A percentile compares a stretch with the other conserved stretches of the same genome.
phyloP scores from a whole-genome alignment of 192 early-diverging fungal genomes.

The Coemansia sp. region DNA sequence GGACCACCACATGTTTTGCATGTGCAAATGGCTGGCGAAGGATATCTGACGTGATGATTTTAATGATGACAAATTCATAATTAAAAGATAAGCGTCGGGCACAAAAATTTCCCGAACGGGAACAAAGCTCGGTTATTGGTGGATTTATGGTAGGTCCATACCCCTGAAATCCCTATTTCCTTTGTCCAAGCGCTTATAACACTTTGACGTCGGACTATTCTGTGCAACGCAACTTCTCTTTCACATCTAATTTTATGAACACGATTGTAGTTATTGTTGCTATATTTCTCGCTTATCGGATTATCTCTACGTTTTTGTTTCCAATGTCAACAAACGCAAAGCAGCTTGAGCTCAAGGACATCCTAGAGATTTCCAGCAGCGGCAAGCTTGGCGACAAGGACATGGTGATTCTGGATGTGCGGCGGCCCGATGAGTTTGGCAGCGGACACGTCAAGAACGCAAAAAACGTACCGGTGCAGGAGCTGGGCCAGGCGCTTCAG shows the following conservation, averaged over 20 bases:
- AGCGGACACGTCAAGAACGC: conserved; percentile 24
- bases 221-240: background rate
- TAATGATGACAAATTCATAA: no score
- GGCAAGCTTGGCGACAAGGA: conserved; percentile 9
- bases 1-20: no score
- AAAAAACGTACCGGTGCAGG: conserved; percentile 24
- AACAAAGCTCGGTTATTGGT: no score
- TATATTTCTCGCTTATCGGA: conserved; percentile 11
- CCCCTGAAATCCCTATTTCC: no score
- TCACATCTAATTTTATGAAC: conserved; percentile 6
- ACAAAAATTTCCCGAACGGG: no score
- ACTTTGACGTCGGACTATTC: no score
- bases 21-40: no score
- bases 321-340: conserved; percentile 24
- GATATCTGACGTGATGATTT: no score
- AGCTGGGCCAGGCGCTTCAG: conserved; percentile 18
- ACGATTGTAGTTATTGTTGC: conserved; percentile 12
- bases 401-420: conserved; percentile 32
- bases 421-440: conserved; percentile 16
- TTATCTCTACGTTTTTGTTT: conserved; percentile 9
- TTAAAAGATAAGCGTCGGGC: no score
- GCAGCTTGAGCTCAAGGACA: conserved; percentile 13
- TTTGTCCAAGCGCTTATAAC: no score
- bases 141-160: no score
- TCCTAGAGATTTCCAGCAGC: conserved; percentile 17